These are phyloP conservation scores for Pseudomonodictys pantanalensis DNA, from an alignment of 495 filamentous ascomycete genomes.

Conservation along the genomic window DNA sequence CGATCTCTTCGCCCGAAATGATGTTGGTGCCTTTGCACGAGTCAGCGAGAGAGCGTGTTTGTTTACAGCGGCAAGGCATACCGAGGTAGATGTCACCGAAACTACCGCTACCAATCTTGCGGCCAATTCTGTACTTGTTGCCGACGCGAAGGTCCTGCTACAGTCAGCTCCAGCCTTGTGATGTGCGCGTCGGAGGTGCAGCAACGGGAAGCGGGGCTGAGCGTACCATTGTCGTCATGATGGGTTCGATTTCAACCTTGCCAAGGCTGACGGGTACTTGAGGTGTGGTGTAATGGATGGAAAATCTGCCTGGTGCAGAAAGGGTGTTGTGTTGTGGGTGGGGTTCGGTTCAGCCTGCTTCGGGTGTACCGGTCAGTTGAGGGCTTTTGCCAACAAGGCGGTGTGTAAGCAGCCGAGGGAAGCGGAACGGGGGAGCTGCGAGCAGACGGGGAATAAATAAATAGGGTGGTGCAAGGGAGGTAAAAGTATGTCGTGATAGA, in stretches of 20 bases:
- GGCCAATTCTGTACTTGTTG: constrained; percentile 99
- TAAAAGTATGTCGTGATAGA: not conserved
- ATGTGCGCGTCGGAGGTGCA: not conserved
- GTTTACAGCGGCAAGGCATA: constrained; percentile 47
- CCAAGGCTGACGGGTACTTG: constrained; percentile 25
- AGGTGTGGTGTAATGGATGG: constrained; percentile 6
- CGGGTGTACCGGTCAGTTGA: constrained; percentile 31
- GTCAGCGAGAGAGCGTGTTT: constrained; percentile 9
- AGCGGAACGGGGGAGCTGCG: not conserved
- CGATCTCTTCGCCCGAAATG: constrained; percentile 99
- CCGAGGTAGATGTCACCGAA: constrained; percentile 99
- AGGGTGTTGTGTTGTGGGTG: not conserved
- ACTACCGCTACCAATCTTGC: constrained; percentile 97
- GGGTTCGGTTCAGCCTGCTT: constrained; percentile 33
- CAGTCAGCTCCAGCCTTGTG: constrained; percentile 13
- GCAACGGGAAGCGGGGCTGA: not conserved
- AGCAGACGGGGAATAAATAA: constrained; percentile 1
- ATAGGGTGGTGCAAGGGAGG: not conserved
- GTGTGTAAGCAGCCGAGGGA: constrained; percentile 28
- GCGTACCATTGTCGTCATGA: constrained; percentile 39
- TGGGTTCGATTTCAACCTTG: constrained; percentile 26
- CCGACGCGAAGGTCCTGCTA: constrained; percentile 96
- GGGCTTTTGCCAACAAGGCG: constrained; percentile 37
- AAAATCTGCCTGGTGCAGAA: constrained; percentile 1
- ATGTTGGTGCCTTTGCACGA: constrained; percentile 81